Base-by-base conservation (phyloP, 768 basidiomycete genomes). In the Mrakia frigida region DNA sequence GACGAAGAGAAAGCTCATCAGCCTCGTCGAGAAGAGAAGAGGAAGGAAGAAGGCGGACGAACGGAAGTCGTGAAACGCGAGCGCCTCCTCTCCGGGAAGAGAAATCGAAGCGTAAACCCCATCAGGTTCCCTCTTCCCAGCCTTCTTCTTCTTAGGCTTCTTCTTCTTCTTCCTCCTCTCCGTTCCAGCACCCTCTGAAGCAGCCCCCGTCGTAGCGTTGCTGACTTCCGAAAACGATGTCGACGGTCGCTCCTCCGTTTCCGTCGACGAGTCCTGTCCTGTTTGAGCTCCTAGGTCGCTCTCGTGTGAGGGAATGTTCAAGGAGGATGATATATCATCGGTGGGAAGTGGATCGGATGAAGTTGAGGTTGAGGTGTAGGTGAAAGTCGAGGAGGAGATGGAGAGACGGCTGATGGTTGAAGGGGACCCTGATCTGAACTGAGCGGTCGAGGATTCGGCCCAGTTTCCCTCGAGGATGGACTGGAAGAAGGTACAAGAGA, bases 401-500 rank as follows among this genome's bases (percentile, higher is more conserved):
- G 61, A 63, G 33, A 63, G 61, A 31, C 35, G 61, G 25, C 31
- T 35, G 61, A 63, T 63, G 33, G 61, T 63, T 14, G 70, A 70
- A 43, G 43, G 70, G 16, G 70, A 70, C 2, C 28, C 18, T 7
- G 70, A 41, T 31, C 70, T 43, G 28, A 31, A 43, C n/a, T 43
- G 70, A 31, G 70, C 43, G 14, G 70, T 52, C 1, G 43, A 31
- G 33, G 74, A 75, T n/a, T 75, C 74, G 23, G 74, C 74, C 74
- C 74, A 75, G 67, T 68, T 43, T 7, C 74, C 74, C 33, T 75
- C 74, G 16, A 75, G 33, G 7, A 75, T 69, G 52, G 67, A 37
- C 25, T 53, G 50, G 39, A 75, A 75, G 65, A 68, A 75, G 52
- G 65, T 37, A 37, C 35, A 41, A 11, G 74, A 75, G 53, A 75